Evolutionary conservation across 805 yeast genomes (phyloP).

Genomic region (Candida sithepensis): DNA sequence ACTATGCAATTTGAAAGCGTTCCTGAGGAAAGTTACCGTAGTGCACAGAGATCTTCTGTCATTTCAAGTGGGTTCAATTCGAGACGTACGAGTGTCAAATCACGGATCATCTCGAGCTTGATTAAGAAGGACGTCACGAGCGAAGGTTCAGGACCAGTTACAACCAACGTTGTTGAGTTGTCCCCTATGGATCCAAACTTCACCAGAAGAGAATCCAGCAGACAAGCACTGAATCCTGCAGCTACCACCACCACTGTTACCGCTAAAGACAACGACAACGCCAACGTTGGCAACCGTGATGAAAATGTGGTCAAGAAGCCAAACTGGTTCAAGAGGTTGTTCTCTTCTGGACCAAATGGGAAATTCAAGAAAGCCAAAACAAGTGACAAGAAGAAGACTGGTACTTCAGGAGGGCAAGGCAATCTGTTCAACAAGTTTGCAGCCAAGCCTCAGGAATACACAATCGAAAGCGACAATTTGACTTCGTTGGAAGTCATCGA

Average conservation of each 20-base stretch:
- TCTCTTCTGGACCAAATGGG: neutral
- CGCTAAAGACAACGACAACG: too few relatives aligned
- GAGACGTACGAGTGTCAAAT: conserved; percentile 5
- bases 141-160: too few relatives aligned
- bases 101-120: conserved; percentile 5
- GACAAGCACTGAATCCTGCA: too few relatives aligned
- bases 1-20: conserved; percentile 4
- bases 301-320: conserved; percentile 8
- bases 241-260: neutral
- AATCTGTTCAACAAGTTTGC: neutral
- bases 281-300: too few relatives aligned
- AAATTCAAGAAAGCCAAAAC: too few relatives aligned
- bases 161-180: too few relatives aligned
- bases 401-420: neutral
- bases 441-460: conserved; percentile 4
- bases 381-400: conserved; percentile 3
- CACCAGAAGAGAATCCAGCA: conserved; percentile 2
- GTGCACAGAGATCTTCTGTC: neutral
- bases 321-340: conserved; percentile 21
- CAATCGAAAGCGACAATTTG: conserved; percentile 17
- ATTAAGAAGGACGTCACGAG: neutral
- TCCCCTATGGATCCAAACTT: conserved; percentile 27
- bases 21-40: conserved; percentile 8
- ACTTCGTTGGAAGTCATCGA: conserved; percentile 6
- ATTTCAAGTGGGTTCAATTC: neutral